Evolutionary conservation across 176 grass and related monocot species (phyloP), one percentile per base, ranked within the genome.

Genomic region (Thinopyrum elongatum): DNA sequence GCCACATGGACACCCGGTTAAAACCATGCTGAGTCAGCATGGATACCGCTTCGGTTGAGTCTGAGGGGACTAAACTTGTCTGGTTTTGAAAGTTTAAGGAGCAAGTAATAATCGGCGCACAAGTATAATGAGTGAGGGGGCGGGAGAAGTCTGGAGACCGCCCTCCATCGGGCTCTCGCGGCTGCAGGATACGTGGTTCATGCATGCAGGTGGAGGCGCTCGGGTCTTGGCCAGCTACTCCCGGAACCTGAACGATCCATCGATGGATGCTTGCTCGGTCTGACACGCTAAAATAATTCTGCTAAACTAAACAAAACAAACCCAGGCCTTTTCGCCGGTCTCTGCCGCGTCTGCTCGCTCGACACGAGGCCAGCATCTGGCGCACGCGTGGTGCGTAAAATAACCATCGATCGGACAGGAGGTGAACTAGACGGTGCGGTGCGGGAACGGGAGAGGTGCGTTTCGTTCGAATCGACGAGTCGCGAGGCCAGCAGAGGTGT

Each of bases 141-240:
- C 23, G 36, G 31, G 16, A 22, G 82, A 42, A 83, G 47, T 10
- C 3, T 51, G 28, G 59, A 53, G 25, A 36, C 22, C 15, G 21
- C 15, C n/a, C 29, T n/a, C 4, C 9, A 22, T 42, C 30, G 3
- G 46, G 65, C 29, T 68, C 34, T 6, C 9, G 34, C 63, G 8
- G 4, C 2, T 21, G 62, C 19, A n/a, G 15, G 81, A 79, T 81
- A 39, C 75, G 81, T 74, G 71, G 71, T 41, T 57, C 55, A 13
- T 59, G 66, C 38, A 53, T 27, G 42, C 65, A 38, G 87, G 17
- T 36, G 66, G 49, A 21, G 6, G 22, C 70, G 27, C 70, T 63
- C 70, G 88, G 79, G 62, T 65, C 68, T 44, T 79, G 89, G 80
- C 77, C 73, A 90, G 84, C 88, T 86, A 83, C 79, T 21, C 38